A percentile compares a stretch with the other conserved stretches of the same genome.
Conservation (phyloP, 495 filamentous ascomycete genomes). For the Bathelium albidoporum region DNA sequence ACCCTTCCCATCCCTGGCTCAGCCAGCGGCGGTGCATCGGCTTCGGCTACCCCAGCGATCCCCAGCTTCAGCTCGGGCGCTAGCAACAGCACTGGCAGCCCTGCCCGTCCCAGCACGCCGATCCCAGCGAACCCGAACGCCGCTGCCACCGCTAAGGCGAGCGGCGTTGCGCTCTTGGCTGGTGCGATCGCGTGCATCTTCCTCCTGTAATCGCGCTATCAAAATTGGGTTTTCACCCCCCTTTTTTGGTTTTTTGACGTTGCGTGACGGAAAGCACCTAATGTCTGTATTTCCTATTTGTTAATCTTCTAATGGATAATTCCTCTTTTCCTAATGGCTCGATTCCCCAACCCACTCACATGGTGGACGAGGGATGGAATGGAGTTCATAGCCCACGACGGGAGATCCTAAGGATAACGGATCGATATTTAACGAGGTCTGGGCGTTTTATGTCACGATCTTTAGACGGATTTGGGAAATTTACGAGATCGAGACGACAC, state of each 20-base stretch:
- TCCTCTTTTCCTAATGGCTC: background rate
- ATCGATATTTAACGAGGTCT: background rate
- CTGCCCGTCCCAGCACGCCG: background rate
- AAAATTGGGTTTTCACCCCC: background rate
- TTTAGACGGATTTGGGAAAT: background rate
- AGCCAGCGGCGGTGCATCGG: background rate
- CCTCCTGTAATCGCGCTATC: background rate
- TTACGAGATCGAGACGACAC: conserved; percentile 2
- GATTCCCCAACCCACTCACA: background rate
- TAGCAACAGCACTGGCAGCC: background rate
- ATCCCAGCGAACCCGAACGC: background rate
- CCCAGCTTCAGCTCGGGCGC: background rate
- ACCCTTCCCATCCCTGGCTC: background rate
- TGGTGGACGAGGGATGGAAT: background rate
- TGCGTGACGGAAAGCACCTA: background rate
- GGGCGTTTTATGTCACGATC: background rate
- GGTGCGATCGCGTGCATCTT: background rate
- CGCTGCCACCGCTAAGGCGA: background rate
- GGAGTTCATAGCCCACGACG: background rate
- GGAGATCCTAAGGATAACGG: background rate
- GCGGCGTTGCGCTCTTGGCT: background rate
- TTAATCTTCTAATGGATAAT: conserved; percentile 5
- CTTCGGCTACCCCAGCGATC: background rate
- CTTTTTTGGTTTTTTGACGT: too few species aligned
- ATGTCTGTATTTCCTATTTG: background rate